phyloP scores from a whole-genome alignment of 2,329 filamentous ascomycete species.

The Trichoderma polysporum region DNA sequence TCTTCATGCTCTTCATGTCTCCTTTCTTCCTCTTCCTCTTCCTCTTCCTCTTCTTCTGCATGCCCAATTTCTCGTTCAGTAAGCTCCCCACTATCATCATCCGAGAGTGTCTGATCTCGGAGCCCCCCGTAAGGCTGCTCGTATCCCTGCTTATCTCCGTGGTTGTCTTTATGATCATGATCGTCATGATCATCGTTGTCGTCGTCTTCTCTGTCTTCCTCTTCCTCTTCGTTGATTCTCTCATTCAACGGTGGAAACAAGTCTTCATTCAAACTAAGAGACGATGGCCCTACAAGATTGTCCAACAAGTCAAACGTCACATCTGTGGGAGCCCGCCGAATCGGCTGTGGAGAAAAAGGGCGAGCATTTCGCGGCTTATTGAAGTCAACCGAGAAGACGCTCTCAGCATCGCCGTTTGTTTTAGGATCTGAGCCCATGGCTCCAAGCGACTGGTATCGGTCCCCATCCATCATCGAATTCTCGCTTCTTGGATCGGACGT shows the following conservation, averaged over 20 bases:
- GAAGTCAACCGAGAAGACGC: constrained; percentile 54
- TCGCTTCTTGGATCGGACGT: constrained; percentile 45
- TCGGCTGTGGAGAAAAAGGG: constrained; percentile 61
- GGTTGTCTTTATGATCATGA: constrained; percentile 9
- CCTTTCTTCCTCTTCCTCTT: background rate
- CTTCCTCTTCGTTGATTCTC: constrained; percentile 18
- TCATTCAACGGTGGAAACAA: constrained; percentile 22
- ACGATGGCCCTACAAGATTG: constrained; percentile 26
- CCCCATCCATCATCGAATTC: constrained; percentile 52
- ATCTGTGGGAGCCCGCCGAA: constrained; percentile 42
- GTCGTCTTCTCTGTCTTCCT: constrained; percentile 9
- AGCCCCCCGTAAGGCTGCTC: background rate
- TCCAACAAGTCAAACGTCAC: constrained; percentile 42
- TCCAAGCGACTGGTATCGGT: constrained; percentile 59
- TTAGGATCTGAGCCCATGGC: constrained; percentile 41
- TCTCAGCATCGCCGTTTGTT: constrained; percentile 44
- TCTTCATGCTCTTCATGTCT: background rate
- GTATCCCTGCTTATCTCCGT: background rate
- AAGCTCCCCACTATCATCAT: background rate
- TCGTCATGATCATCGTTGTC: background rate
- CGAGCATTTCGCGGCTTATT: constrained; percentile 54
- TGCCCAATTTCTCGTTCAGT: background rate
- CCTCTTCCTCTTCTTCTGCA: background rate
- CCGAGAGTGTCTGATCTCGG: background rate
- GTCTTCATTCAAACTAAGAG: constrained; percentile 9